Conservation (phyloP, 768 basidiomycete species). For the Lactifluus hygrophoroides region DNA sequence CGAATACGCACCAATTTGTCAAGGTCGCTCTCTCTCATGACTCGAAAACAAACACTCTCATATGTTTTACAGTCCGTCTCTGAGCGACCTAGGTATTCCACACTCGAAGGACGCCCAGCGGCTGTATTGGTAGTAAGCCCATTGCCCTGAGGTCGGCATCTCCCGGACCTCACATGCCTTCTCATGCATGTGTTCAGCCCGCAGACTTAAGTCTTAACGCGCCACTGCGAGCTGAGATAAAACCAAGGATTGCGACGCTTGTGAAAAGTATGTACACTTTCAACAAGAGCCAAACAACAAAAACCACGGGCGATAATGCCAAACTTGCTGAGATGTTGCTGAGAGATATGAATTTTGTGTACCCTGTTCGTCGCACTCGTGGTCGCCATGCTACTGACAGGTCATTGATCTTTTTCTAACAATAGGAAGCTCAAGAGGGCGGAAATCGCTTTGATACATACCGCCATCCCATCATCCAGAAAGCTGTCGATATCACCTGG, state of each 20-base stretch:
- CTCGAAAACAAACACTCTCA: neutral
- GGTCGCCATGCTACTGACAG: neutral
- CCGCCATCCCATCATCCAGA: neutral
- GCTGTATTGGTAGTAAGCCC: too few species aligned
- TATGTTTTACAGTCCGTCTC: neutral
- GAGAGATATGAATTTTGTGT: slow-evolving; percentile 6
- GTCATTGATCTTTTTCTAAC: neutral
- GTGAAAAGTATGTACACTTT: slow-evolving; percentile 1
- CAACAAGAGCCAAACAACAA: neutral
- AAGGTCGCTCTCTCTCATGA: neutral
- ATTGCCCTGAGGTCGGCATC: neutral
- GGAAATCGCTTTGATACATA: neutral
- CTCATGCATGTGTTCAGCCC: neutral
- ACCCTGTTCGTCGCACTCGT: neutral
- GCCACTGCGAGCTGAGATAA: neutral
- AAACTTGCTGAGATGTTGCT: neutral
- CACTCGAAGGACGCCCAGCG: too few species aligned
- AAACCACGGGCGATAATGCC: neutral
- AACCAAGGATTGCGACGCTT: neutral
- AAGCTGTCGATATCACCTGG: neutral
- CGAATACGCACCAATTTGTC: neutral
- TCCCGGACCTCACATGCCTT: neutral
- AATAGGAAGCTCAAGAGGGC: neutral
- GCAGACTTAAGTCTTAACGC: neutral
- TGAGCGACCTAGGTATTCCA: too few species aligned